Evolutionary conservation across 2,329 filamentous ascomycete species (phyloP), one percentile per base, ranked within the genome.

Genomic region (Alternaria consortialis): DNA sequence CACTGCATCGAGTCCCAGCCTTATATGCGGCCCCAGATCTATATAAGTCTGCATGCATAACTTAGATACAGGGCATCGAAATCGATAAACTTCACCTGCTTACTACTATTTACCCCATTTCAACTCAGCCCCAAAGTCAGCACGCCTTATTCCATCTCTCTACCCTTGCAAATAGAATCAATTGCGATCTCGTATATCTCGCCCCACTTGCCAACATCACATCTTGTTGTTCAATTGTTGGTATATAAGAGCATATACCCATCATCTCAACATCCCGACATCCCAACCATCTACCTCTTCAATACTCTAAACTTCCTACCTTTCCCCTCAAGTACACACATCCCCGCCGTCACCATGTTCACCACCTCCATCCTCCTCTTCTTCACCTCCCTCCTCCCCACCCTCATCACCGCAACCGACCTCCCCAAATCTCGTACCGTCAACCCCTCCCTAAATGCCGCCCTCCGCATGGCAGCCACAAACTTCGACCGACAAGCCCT

Each of bases 401-500:
- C 64, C 39, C 47, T 76, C 53, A 54, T 64, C 40, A 62, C 71
- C 36, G 48, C 68, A 43, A 36, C 67, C 37, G 43, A 68, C 25
- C 47, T 67, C 23, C 75, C 78, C 23, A 74, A 80, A 55, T 81
- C 82, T 60, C 74, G 70, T 58, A 80, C 81, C 29, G 68, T 79
- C 60, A 73, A 83, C 62, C 77, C 81, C 17, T 72, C 74, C 8
- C 72, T 81, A 20, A 79, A 80, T 50, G 75, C 80, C 20, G 50
- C 62, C n/a, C 70, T 77, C 50, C 72, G 69, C 36, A 64, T 63
- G 32, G 79, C 81, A 42, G 76, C 82, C 32, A 84, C 83, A 27
- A 79, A 81, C 43, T 80, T 82, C 13, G 83, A 85, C 60, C 78
- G 81, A 34, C 74, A 81, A 23, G 70, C 69, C 1, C 72, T 83